A percentile compares a stretch with the other conserved stretches of the same genome.
Evolutionary conservation across 129 eudicot genomes (phyloP).

Genomic region (Artemisia tridentata): DNA sequence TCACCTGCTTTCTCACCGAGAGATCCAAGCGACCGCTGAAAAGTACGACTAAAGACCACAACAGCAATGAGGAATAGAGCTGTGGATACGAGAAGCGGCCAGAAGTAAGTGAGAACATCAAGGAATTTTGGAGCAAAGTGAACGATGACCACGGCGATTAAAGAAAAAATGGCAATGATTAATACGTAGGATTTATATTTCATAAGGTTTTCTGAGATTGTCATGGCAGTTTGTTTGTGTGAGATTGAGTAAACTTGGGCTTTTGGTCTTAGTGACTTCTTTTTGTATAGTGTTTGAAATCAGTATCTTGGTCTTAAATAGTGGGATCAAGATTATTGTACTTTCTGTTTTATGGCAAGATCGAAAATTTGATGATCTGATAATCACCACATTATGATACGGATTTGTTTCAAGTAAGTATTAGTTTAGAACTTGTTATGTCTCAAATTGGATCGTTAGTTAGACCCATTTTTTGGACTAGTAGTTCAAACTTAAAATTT

Average conservation of each 20-base stretch:
- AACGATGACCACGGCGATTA: constrained; percentile 23
- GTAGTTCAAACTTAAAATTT: no score
- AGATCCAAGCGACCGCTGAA: constrained; percentile 44
- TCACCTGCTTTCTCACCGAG: constrained; percentile 60
- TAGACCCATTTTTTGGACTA: no score
- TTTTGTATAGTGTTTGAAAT: background rate
- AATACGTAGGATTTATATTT: constrained; percentile 42
- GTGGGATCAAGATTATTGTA: background rate
- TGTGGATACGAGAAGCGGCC: constrained; percentile 67
- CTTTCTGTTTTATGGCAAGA: background rate
- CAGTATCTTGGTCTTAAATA: background rate
- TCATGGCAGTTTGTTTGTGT: constrained; percentile 40
- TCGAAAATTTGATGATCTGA: no score
- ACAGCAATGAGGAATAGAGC: constrained; percentile 55
- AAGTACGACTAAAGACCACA: constrained; percentile 47
- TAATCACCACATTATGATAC: no score
- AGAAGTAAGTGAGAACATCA: constrained; percentile 53
- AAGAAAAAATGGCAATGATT: constrained; percentile 9
- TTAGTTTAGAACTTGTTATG: no score
- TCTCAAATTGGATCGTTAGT: no score
- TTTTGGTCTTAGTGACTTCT: no score
- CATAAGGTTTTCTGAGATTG: constrained; percentile 44
- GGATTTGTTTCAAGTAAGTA: no score
- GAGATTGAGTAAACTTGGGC: background rate
- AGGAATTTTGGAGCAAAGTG: constrained; percentile 45